Conservation (phyloP, 1,139 yeast genomes). For the Neolecta irregularis region DNA sequence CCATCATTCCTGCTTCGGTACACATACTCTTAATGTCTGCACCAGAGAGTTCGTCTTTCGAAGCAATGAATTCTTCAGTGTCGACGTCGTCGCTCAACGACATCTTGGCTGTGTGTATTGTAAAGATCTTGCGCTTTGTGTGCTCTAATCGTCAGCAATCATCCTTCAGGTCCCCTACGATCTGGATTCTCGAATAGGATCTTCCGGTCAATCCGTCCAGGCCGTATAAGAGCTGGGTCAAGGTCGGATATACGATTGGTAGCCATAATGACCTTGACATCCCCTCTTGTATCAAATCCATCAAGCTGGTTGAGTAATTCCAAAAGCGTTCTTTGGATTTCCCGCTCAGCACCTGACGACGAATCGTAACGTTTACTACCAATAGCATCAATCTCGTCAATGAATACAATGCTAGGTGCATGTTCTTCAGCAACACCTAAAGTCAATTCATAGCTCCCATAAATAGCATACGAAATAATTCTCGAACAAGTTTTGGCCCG, state of each 20-base stretch:
- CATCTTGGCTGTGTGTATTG: conserved; percentile 92
- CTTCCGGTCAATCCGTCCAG: conserved; percentile 97
- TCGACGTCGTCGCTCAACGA: conserved; percentile 75
- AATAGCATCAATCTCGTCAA: conserved; percentile 97
- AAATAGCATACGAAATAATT: conserved; percentile 48
- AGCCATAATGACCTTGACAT: conserved; percentile 97
- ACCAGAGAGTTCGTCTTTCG: conserved; percentile 91
- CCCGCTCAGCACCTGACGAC: conserved; percentile 93
- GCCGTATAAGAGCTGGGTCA: conserved; percentile 96
- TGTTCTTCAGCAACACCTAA: conserved; percentile 70
- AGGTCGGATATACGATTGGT: conserved; percentile 89
- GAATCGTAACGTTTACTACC: conserved; percentile 96
- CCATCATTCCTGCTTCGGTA: conserved; percentile 92
- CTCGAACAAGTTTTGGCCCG: conserved; percentile 90
- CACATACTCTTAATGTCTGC: conserved; percentile 98
- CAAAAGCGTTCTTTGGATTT: conserved; percentile 96
- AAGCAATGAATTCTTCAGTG: conserved; percentile 73
- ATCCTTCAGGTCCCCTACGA: too few species aligned
- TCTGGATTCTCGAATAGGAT: conserved; percentile 94
- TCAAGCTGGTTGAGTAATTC: conserved; percentile 91
- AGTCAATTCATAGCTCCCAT: neutral
- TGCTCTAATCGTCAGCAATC: too few species aligned
- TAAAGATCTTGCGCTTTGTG: conserved; percentile 83
- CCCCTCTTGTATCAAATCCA: conserved; percentile 97
- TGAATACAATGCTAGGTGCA: conserved; percentile 94